Base-by-base conservation (phyloP, 2,329 filamentous ascomycete genomes). In the Colletotrichum tamarilloi region DNA sequence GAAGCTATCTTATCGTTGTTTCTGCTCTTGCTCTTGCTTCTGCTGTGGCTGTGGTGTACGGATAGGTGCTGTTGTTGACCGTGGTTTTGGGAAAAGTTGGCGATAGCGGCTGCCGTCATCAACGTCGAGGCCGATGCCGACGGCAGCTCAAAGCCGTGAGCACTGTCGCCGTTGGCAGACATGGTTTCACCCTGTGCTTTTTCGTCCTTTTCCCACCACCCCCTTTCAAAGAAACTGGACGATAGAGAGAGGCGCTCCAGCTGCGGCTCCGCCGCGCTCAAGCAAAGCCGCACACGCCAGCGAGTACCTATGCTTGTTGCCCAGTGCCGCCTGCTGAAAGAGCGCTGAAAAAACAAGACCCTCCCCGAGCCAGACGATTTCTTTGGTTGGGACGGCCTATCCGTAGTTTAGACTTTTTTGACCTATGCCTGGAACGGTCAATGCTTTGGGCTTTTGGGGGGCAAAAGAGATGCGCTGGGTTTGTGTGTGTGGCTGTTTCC, bases 131-230 rank as follows among this genome's bases (percentile, higher is more conserved):
- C 57, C 67, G 67, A 65, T 49, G 70, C 22, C 46, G 70, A 64
- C 59, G 70, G 70, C 60, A 73, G 67, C 46, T 70, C 70, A 59
- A 73, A 62, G 70, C 70, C 64, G 52, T 57, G 64, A 46, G 30
- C 68, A 52, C 22, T 60, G 58, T 22, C 62, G 46, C 46, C 62
- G 49, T 42, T 66, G 24, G 52, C 53, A 14, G 70, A 70, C 70
- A 73, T 73, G 70, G 70, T 70, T 64, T 65, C 67, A 60, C 70
- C 70, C 28, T 73, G 66, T 46, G 28, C n/a, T 28, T 52, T 32
- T 14, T 55, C 32, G n/a, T 55, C 32, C 32, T 60, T n/a, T 46
- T 60, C 35, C 26, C 30, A 32, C n/a, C 28, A 49, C 38, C 24
- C 55, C 26, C 60, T 65, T 53, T 53, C 60, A 28, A 32, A 30